Conservation (phyloP, 257 asterid species). For the Nicotiana otophora region DNA sequence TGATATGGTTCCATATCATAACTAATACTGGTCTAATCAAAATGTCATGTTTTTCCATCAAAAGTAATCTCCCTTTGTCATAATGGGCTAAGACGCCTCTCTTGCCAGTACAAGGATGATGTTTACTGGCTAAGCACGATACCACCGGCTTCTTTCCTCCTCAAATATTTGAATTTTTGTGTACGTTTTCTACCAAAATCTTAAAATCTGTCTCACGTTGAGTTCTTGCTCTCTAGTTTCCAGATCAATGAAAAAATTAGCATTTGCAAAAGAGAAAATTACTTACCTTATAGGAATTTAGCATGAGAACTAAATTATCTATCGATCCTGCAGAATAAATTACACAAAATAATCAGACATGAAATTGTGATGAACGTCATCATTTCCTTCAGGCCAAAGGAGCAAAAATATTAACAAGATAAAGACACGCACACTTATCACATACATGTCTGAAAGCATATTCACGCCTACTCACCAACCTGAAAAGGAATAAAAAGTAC, state of each 20-base stretch:
- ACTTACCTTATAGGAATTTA: constrained; percentile 6
- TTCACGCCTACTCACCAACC: not conserved
- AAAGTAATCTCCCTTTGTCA: not conserved
- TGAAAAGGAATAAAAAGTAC: not conserved
- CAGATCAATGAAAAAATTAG: not conserved
- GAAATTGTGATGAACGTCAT: not conserved
- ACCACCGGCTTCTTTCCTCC: not conserved
- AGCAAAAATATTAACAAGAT: not conserved
- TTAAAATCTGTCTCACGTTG: not conserved
- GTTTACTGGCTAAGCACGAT: not conserved
- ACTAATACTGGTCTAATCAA: not conserved
- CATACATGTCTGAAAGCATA: not conserved
- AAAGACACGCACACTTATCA: not conserved
- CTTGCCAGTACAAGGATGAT: not conserved
- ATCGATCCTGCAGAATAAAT: constrained; percentile 11
- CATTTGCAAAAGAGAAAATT: not conserved
- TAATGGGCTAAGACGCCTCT: not conserved
- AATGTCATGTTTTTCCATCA: not conserved
- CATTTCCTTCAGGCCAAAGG: not conserved
- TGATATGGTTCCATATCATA: not conserved
- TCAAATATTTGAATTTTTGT: not conserved
- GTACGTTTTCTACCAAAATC: not conserved
- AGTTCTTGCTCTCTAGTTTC: not conserved
- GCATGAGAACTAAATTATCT: not conserved
- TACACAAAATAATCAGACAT: constrained; percentile 3